Base-by-base conservation (phyloP, 2,329 filamentous ascomycete species). In the Verticillium isaacii region DNA sequence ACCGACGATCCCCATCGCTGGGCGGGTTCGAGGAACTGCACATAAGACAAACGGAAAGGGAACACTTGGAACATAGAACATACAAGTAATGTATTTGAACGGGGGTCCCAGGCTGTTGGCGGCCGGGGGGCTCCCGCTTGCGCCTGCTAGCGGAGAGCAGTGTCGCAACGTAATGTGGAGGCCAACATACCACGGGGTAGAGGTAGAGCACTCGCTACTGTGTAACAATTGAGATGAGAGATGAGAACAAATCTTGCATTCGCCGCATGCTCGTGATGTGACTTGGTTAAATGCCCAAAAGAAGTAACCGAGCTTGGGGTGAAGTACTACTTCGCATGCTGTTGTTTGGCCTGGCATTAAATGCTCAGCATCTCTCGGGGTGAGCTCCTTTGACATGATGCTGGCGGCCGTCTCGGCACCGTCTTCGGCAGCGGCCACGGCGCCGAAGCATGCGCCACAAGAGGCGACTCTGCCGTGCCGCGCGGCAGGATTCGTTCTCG, bases 191-290 rank as follows among this genome's bases (percentile, higher is more conserved):
- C 63, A 66, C 56, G 58, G 56, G 37, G 60, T 63, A 61, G 61
- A 65, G 61, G 60, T 66, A 66, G 58, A 63, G 59, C 64, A 66
- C 61, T 66, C 64, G 64, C 64, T 66, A 66, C 63, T 63, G 63
- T 58, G 59, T 34, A 58, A 32, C 6, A 56, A 56, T 32, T 56
- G 54, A 56, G 54, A 32, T 56, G 45, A 52, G 45, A 52, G 45
- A 52, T 52, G 45, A 52, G 45, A 52, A 23, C 7, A 52, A 52
- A 23, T 5, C n/a, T 1, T n/a, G 9, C 19, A 1, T 25, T 25
- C 12, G 37, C 34, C 12, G n/a, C n/a, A n/a, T 14, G 45, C 19
- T n/a, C 2, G 45, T 52, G 45, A 52, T 23, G 8, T 36, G 34
- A 36, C 34, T 36, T 36, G 34, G 5, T 3, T 29, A 29, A 29